Conservation (phyloP, 805 yeast genomes). For the Candida mattraensis region DNA sequence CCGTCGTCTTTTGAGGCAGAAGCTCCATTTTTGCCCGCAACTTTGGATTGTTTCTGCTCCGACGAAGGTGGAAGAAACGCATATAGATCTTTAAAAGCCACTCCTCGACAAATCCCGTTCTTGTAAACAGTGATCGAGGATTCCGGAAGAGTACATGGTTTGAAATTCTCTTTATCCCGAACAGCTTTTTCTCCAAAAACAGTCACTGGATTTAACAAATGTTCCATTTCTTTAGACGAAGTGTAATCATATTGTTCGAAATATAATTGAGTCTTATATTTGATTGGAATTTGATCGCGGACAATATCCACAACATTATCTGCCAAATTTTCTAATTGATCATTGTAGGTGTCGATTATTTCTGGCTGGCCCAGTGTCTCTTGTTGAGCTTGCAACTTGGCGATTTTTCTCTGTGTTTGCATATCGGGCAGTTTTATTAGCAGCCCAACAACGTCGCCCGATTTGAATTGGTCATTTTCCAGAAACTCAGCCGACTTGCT, state of each 20-base stretch:
- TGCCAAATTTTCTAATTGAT: too few relatives aligned
- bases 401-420: conserved; percentile 43
- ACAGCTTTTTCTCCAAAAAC: conserved; percentile 69
- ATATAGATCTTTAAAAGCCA: conserved; percentile 63
- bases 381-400: conserved; percentile 37
- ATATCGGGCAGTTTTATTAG: conserved; percentile 65
- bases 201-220: conserved; percentile 67
- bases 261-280: conserved; percentile 71
- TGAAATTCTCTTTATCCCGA: conserved; percentile 46
- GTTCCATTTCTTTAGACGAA: conserved; percentile 68
- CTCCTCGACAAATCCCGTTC: conserved; percentile 71
- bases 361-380: conserved; percentile 24
- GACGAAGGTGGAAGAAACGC: conserved; percentile 82
- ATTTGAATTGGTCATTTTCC: conserved; percentile 46
- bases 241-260: conserved; percentile 86
- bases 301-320: conserved; percentile 44
- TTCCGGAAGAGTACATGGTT: conserved; percentile 48
- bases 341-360: not conserved
- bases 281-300: conserved; percentile 86
- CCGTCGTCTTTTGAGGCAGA: conserved; percentile 68
- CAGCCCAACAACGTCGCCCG: conserved; percentile 85
- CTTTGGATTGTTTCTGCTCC: conserved; percentile 41
- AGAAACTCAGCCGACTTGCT: conserved; percentile 64
- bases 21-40: conserved; percentile 12
- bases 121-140: conserved; percentile 70